Conservation (phyloP, 331 rosid species). For the Phaseolus coccineus region DNA sequence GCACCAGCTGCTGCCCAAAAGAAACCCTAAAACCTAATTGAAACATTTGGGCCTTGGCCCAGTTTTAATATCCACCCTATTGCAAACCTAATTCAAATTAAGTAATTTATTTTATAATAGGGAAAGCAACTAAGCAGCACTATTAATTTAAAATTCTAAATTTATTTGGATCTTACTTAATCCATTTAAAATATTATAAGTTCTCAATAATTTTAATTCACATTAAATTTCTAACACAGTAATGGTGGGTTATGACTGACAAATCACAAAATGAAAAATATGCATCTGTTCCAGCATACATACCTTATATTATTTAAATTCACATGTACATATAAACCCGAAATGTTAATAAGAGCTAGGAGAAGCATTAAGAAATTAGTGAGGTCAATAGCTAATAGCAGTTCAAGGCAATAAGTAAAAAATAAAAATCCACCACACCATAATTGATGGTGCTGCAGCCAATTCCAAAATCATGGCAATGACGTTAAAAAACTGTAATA, state of each 20-base stretch:
- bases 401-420: not conserved
- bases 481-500: not conserved
- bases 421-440: not conserved
- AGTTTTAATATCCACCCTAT: too few relatives aligned
- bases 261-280: conserved; percentile 11
- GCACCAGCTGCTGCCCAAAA: too few relatives aligned
- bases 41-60: too few relatives aligned
- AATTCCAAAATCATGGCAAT: not conserved
- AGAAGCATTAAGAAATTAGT: not conserved
- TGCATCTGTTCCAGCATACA: not conserved
- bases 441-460: not conserved
- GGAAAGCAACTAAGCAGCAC: too few relatives aligned
- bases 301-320: conserved; percentile 20
- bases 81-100: too few relatives aligned
- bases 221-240: not conserved
- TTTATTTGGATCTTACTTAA: too few relatives aligned
- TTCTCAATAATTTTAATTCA: not conserved
- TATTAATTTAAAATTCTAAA: too few relatives aligned
- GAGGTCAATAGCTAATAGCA: not conserved
- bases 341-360: not conserved
- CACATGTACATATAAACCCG: conserved; percentile 1
- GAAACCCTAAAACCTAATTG: too few relatives aligned
- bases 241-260: not conserved
- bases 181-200: too few relatives aligned
- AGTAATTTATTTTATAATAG: too few relatives aligned